Conservation (phyloP, 306 rosid species). For the Casuarina cunninghamiana region DNA sequence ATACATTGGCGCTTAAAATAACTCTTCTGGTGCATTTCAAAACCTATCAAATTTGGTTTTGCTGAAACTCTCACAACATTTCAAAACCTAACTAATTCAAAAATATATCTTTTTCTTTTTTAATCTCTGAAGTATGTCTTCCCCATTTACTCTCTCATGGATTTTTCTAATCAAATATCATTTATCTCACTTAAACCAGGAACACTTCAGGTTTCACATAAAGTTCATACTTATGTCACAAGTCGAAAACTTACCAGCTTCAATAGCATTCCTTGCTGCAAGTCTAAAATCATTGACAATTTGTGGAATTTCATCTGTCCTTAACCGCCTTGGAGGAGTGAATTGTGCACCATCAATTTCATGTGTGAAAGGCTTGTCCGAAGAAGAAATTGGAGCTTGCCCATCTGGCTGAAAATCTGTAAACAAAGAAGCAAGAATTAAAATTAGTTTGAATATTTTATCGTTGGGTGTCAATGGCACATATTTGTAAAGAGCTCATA, state of each 20-base stretch:
- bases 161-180: neutral
- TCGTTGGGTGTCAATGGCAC: neutral
- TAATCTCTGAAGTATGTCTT: too few relatives aligned
- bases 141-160: too few relatives aligned
- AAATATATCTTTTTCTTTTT: too few relatives aligned
- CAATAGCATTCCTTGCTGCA: slow-evolving; percentile 51
- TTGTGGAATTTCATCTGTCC: slow-evolving; percentile 47
- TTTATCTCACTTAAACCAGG: neutral
- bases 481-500: neutral
- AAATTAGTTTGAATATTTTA: neutral
- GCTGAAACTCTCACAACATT: too few relatives aligned
- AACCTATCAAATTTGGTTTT: too few relatives aligned
- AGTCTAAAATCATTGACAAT: slow-evolving; percentile 37
- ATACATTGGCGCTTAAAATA: too few relatives aligned
- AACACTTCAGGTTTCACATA: neutral
- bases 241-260: neutral
- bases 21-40: neutral
- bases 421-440: neutral
- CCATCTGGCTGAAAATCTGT: slow-evolving; percentile 47
- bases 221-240: neutral
- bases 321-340: slow-evolving; percentile 55
- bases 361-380: slow-evolving; percentile 40
- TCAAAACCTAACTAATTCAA: too few relatives aligned
- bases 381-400: slow-evolving; percentile 53
- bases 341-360: slow-evolving; percentile 31